Evolutionary conservation across 331 rosid species (phyloP), one percentile per base, ranked within the genome.

Genomic region (Pyrus hybrid): DNA sequence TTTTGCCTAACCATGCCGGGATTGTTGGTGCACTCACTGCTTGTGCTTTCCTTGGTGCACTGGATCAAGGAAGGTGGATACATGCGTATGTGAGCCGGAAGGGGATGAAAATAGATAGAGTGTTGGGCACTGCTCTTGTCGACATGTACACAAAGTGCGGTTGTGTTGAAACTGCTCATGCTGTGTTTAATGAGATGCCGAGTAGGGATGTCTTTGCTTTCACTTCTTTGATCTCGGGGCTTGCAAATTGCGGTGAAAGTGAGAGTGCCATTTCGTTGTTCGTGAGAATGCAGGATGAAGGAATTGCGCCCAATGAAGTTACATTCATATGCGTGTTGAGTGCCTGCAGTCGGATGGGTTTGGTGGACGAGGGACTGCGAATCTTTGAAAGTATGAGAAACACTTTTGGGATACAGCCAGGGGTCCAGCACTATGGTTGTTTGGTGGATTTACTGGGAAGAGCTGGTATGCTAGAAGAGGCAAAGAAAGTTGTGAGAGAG

Each of bases 101-200:
- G 66, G 67, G 73, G 62, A 68, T 83, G 79, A 33, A 37, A 56
- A 58, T 83, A 62, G 84, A 81, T 77, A 83, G 68, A 54, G 70
- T 72, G 32, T 21, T 83, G 67, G 87, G 90, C 28, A 91, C 93
- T 61, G 96, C 96, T 75, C 83, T 91, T 60, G 63, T 93, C 68
- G 98, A 91, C 85, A 93, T 91, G 96, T 93, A 93, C 17, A 88
- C 96, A 32, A 93, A 93, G 86, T 93, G 98, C 71, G 98, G 98
- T 8, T 81, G 84, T 68, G 58, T 86, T 45, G 79, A 76, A 56
- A 71, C 68, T 73, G 84, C 87, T 70, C 12, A 41, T 37, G 33
- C 14, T 62, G 79, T 81, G 30, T 86, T 83, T 76, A 60, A 81
- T 64, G 68, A 72, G 74, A 81, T 86, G 86, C 67, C 70, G 4